Evolutionary conservation across 352 stramenopile species (phyloP).

Genomic region (Detonula confervacea): DNA sequence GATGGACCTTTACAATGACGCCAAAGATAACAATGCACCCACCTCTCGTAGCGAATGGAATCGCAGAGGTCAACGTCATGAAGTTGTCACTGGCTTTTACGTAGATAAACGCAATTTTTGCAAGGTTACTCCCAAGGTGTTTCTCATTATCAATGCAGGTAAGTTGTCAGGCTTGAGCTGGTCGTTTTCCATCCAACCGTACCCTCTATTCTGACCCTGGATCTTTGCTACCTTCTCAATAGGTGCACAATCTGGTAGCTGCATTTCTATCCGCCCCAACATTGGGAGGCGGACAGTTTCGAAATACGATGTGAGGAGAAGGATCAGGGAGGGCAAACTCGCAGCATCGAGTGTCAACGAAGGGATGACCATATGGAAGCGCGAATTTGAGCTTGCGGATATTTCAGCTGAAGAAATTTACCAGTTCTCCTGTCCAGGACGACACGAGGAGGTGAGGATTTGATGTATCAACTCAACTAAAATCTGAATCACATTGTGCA

Average conservation of each 20-base stretch:
- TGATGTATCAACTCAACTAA: conserved; percentile 1
- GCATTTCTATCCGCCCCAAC: conserved; percentile 24
- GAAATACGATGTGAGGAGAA: conserved; percentile 6
- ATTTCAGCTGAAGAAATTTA: conserved; percentile 9
- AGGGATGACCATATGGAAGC: conserved; percentile 29
- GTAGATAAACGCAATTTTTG: conserved; percentile 10
- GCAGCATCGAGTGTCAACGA: background rate
- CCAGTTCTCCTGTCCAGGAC: conserved; percentile 18
- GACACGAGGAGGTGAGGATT: conserved; percentile 15
- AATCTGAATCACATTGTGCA: background rate
- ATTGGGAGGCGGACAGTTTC: background rate
- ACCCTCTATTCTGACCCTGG: background rate
- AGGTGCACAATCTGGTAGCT: conserved; percentile 20
- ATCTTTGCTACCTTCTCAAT: background rate
- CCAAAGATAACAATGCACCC: conserved; percentile 2
- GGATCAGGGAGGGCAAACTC: background rate
- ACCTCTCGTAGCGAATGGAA: conserved; percentile 21
- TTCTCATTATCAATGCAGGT: conserved; percentile 31
- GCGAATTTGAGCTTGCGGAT: conserved; percentile 36
- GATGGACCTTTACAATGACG: background rate
- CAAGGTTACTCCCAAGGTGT: conserved; percentile 26
- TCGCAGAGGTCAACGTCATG: conserved; percentile 9
- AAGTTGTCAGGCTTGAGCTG: background rate
- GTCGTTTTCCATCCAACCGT: too few species aligned
- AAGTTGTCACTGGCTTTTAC: conserved; percentile 31